Percentiles rank a stretch among this genome's conserved stretches.
phyloP scores from a whole-genome alignment of 1,284 basidiomycete species.

The Austroboletus sp. region DNA sequence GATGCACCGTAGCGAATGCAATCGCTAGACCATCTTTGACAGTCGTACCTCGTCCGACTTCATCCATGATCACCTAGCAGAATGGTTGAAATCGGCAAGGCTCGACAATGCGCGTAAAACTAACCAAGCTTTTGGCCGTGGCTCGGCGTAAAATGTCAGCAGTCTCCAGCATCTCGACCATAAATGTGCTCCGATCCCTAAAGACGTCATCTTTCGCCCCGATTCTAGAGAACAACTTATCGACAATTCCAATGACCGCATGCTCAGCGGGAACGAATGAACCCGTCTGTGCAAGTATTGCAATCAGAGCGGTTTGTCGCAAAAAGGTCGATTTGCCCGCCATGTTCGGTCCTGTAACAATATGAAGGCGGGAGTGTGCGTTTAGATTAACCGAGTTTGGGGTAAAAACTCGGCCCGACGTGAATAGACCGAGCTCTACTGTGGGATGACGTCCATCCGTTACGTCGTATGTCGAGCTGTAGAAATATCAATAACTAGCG shows the following conservation, averaged over 20 bases:
- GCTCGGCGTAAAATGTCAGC: conserved; percentile 78
- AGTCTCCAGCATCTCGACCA: conserved; percentile 87
- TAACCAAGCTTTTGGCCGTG: conserved; percentile 71
- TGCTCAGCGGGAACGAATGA: conserved; percentile 85
- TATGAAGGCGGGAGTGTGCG: conserved; percentile 54
- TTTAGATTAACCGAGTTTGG: conserved; percentile 73
- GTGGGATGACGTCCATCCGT: conserved; percentile 83
- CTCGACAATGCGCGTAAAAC: conserved; percentile 20
- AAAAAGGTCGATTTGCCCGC: conserved; percentile 90
- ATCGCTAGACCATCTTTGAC: conserved; percentile 88
- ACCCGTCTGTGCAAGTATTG: conserved; percentile 88
- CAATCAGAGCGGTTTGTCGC: conserved; percentile 85
- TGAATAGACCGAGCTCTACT: conserved; percentile 83
- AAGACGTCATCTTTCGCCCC: conserved; percentile 95
- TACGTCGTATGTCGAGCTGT: conserved; percentile 62
- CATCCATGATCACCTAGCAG: conserved; percentile 88
- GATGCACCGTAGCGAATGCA: conserved; percentile 84
- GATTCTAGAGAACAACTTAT: conserved; percentile 88
- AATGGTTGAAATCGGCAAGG: conserved; percentile 2
- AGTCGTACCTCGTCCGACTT: conserved; percentile 92
- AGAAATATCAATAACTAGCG: conserved; percentile 1
- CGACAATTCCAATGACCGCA: conserved; percentile 80
- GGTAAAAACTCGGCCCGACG: conserved; percentile 69
- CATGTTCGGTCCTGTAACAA: conserved; percentile 97
- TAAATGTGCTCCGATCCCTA: conserved; percentile 88